Conservation (phyloP, 2,329 filamentous ascomycete species). For the Cladosporium sp. region DNA sequence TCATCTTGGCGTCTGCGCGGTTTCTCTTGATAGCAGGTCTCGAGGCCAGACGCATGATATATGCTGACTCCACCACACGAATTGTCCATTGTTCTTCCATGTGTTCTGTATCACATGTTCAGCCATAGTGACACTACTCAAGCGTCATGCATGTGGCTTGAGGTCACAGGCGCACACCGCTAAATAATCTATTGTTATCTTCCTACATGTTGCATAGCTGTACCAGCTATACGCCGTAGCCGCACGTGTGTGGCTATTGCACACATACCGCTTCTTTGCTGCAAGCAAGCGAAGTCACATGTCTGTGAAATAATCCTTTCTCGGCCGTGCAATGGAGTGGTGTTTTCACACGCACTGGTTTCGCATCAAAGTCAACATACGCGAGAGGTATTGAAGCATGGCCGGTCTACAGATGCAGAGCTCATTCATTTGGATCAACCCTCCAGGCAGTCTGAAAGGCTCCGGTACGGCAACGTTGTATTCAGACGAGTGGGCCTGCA, state of each 20-base stretch:
- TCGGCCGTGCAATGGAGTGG: no score
- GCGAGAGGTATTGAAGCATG: no score
- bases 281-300: no score
- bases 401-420: no score
- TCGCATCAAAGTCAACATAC: no score
- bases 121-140: not conserved
- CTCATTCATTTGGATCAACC: no score
- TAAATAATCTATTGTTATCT: not conserved
- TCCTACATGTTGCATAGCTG: not conserved
- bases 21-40: not conserved
- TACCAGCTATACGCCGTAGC: not conserved
- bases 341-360: no score
- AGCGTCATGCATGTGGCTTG: not conserved
- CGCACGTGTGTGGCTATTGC: not conserved
- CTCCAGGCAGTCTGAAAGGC: no score
- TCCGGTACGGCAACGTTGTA: no score
- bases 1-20: not conserved
- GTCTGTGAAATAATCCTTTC: no score
- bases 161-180: not conserved
- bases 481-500: no score
- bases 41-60: not conserved
- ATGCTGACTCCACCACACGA: not conserved
- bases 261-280: not conserved
- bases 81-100: constrained; percentile 1
- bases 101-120: constrained; percentile 1